phyloP scores from a whole-genome alignment of 1,139 yeast genomes.

The Ogataea hybrid region DNA sequence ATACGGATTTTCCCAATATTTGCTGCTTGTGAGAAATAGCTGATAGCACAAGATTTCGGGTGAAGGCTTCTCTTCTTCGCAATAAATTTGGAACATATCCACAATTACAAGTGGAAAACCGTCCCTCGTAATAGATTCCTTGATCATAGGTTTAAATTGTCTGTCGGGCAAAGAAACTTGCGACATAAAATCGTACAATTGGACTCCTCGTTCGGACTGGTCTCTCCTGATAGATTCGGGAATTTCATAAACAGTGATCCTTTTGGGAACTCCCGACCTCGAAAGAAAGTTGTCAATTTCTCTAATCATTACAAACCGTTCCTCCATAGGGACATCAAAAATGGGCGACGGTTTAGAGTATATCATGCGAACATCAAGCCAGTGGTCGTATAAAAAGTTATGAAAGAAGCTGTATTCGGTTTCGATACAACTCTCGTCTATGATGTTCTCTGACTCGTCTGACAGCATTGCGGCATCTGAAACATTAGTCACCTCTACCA shows the following conservation, averaged over 20 bases:
- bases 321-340: constrained; percentile 31
- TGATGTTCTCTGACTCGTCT: constrained; percentile 6
- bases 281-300: constrained; percentile 34
- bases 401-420: constrained; percentile 52
- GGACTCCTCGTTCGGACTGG: constrained; percentile 44
- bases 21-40: no score
- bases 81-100: constrained; percentile 41
- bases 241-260: constrained; percentile 50
- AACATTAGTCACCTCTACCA: constrained; percentile 35
- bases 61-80: constrained; percentile 38
- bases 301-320: constrained; percentile 21
- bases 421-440: constrained; percentile 1
- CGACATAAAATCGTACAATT: constrained; percentile 71
- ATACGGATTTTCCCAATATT: no score
- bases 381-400: constrained; percentile 61
- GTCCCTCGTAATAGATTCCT: constrained; percentile 65
- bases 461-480: constrained; percentile 8
- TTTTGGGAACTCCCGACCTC: constrained; percentile 42
- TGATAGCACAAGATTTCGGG: constrained; percentile 55
- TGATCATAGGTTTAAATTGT: constrained; percentile 48
- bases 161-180: constrained; percentile 58
- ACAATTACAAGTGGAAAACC: constrained; percentile 71
- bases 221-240: constrained; percentile 49
- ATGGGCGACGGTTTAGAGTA: constrained; percentile 19
- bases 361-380: constrained; percentile 47